These are phyloP conservation scores for Phanerodontia chrysosporium DNA, from an alignment of 768 basidiomycete species.

Conservation along the genomic window DNA sequence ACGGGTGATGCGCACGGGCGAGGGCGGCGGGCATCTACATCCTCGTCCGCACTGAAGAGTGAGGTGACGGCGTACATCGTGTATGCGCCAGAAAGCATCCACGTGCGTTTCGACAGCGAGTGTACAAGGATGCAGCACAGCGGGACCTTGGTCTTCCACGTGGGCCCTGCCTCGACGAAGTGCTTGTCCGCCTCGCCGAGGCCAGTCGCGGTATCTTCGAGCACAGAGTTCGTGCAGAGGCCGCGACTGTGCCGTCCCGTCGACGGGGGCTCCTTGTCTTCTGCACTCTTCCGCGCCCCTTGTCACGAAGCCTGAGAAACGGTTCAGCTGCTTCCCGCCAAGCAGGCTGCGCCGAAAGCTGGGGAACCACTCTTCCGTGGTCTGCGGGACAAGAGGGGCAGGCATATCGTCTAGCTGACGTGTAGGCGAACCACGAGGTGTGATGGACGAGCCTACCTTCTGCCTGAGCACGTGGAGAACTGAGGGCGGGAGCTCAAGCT, in stretches of 20 bases:
- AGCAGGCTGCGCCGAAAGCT: conserved; percentile 70
- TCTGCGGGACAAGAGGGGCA: conserved; percentile 48
- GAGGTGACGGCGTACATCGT: conserved; percentile 77
- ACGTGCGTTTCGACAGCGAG: conserved; percentile 72
- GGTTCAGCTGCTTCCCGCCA: conserved; percentile 73
- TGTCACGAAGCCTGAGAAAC: conserved; percentile 85
- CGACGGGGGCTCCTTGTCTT: conserved; percentile 28
- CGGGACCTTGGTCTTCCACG: conserved; percentile 73
- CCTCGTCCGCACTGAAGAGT: conserved; percentile 43
- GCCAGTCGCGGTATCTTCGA: conserved; percentile 16
- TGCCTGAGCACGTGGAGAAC: conserved; percentile 18
- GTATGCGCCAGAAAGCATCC: conserved; percentile 63
- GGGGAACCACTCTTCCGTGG: conserved; percentile 74
- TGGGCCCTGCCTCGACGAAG: conserved; percentile 55
- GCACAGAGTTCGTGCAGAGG: conserved; percentile 35
- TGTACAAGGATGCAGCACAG: conserved; percentile 73
- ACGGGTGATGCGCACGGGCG: conserved; percentile 65
- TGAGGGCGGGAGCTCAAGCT: conserved; percentile 32
- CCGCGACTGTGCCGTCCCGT: conserved; percentile 14
- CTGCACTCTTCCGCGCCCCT: conserved; percentile 76
- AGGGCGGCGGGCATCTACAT: conserved; percentile 19
- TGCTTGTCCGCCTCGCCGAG: conserved; percentile 57
- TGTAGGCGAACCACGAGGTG: conserved; percentile 39
- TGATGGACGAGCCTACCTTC: conserved; percentile 39
- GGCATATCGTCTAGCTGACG: conserved; percentile 12